phyloP scores from a whole-genome alignment of 257 asterid genomes.

The Solanum commersonii region DNA sequence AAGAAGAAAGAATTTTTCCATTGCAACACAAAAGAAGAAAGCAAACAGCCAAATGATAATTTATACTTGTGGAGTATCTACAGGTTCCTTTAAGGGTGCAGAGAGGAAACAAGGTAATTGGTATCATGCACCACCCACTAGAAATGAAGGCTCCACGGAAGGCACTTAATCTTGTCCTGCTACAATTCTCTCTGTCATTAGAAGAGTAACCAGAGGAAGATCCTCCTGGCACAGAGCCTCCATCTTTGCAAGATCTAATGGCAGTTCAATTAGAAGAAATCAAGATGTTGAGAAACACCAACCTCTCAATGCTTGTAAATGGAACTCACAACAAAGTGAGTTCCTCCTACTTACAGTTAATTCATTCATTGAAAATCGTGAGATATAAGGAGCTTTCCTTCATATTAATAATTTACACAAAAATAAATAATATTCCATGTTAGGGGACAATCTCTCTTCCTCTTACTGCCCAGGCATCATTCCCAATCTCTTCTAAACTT shows the following conservation, averaged over 20 bases:
- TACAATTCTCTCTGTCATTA: not conserved
- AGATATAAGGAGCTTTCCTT: not conserved
- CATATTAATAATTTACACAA: not conserved
- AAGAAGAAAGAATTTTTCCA: not conserved
- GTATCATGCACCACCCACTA: not conserved
- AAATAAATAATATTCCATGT: not conserved
- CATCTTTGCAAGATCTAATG: not conserved
- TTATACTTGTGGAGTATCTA: not conserved
- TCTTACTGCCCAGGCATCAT: not conserved
- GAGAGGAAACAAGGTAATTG: not conserved
- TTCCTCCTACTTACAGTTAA: not conserved
- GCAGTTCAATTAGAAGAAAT: not conserved
- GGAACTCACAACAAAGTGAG: not conserved
- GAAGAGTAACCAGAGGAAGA: not conserved
- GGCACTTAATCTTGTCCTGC: not conserved
- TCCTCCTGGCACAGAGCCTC: not conserved
- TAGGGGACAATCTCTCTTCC: not conserved
- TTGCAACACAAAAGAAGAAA: not conserved
- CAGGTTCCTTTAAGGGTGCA: not conserved
- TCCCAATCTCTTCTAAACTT: not conserved
- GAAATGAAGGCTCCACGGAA: not conserved
- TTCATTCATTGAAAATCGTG: not conserved
- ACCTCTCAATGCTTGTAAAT: not conserved
- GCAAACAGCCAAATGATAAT: not conserved
- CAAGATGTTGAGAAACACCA: not conserved